Percentiles rank a stretch among this genome's conserved stretches.
Evolutionary conservation across 192 early-diverging fungal species (phyloP).

Genomic region (Globomyces pollinis-pini): DNA sequence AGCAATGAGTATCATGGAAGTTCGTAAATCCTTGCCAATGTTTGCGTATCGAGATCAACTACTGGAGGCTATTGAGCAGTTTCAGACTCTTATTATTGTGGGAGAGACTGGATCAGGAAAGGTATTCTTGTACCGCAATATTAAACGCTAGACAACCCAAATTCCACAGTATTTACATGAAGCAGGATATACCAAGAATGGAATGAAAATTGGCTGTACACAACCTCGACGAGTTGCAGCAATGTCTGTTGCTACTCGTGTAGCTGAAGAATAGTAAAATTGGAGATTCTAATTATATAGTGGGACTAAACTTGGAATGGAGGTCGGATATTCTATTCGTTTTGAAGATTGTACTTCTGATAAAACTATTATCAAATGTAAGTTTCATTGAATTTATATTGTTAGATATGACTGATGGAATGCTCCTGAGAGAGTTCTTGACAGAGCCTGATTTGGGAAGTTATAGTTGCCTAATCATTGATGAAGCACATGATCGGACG

Average conservation of each 20-base stretch:
- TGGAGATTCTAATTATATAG: no score
- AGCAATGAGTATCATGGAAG: slow-evolving; percentile 66
- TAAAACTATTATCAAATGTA: slow-evolving; percentile 90
- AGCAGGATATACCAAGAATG: slow-evolving; percentile 83
- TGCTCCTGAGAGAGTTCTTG: slow-evolving; percentile 95
- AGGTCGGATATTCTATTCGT: slow-evolving; percentile 95
- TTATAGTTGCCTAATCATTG: slow-evolving; percentile 93
- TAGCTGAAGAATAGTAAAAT: slow-evolving; percentile 97
- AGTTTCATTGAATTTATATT: no score
- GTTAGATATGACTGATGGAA: slow-evolving; percentile 99
- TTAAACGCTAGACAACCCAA: no score
- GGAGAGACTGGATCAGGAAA: slow-evolving; percentile 98
- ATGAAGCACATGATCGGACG: slow-evolving; percentile 97
- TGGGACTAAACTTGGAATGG: slow-evolving; percentile 81
- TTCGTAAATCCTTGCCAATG: slow-evolving; percentile 85
- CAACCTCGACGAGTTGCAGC: slow-evolving; percentile 97
- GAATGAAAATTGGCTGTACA: slow-evolving; percentile 87
- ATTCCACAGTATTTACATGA: slow-evolving; percentile 95
- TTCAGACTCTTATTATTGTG: slow-evolving; percentile 87
- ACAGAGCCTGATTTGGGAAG: slow-evolving; percentile 86
- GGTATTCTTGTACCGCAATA: no score
- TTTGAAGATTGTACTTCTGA: slow-evolving; percentile 98
- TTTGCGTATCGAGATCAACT: slow-evolving; percentile 78
- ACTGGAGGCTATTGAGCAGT: slow-evolving; percentile 72
- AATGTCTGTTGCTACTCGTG: slow-evolving; percentile 94